Evolutionary conservation across 768 basidiomycete genomes (phyloP).

Genomic region (Kwoniella europaea): DNA sequence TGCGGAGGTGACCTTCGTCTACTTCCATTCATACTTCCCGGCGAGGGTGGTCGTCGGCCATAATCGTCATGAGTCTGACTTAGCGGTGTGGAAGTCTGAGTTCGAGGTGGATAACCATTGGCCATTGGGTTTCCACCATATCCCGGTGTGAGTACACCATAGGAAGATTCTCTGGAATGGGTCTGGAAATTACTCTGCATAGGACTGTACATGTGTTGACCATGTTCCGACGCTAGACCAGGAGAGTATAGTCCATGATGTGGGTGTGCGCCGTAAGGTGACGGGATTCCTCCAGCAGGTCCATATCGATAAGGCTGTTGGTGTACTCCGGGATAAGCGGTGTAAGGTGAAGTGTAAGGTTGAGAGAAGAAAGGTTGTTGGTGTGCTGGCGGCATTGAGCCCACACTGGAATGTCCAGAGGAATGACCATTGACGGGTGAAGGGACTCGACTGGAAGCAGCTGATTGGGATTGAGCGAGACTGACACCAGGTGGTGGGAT

Average conservation of each 20-base stretch:
- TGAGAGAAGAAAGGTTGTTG: slow-evolving; percentile 44
- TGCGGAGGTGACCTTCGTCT: slow-evolving; percentile 36
- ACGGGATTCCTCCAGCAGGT: slow-evolving; percentile 31
- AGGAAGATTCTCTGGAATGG: slow-evolving; percentile 46
- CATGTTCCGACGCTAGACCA: slow-evolving; percentile 34
- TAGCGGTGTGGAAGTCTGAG: slow-evolving; percentile 48
- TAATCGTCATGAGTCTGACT: slow-evolving; percentile 43
- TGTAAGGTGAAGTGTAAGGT: slow-evolving; percentile 40
- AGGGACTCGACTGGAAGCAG: slow-evolving; percentile 45
- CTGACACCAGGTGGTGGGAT: slow-evolving; percentile 34
- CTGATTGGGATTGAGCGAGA: slow-evolving; percentile 35
- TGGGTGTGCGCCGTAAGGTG: slow-evolving; percentile 39
- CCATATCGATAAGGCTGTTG: slow-evolving; percentile 47
- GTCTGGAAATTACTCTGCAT: slow-evolving; percentile 37
- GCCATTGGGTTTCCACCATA: slow-evolving; percentile 38
- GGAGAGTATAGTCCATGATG: slow-evolving; percentile 45
- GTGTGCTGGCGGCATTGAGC: slow-evolving; percentile 33
- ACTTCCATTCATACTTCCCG: not conserved
- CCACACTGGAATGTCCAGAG: slow-evolving; percentile 34
- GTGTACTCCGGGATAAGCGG: slow-evolving; percentile 35
- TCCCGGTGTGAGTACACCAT: slow-evolving; percentile 41
- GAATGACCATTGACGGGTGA: slow-evolving; percentile 50
- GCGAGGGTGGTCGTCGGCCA: slow-evolving; percentile 25
- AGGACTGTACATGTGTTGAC: slow-evolving; percentile 45
- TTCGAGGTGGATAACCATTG: slow-evolving; percentile 47